These are phyloP conservation scores for Diaporthe sp. DNA, from an alignment of 2,329 filamentous ascomycete genomes.

Conservation along the genomic window DNA sequence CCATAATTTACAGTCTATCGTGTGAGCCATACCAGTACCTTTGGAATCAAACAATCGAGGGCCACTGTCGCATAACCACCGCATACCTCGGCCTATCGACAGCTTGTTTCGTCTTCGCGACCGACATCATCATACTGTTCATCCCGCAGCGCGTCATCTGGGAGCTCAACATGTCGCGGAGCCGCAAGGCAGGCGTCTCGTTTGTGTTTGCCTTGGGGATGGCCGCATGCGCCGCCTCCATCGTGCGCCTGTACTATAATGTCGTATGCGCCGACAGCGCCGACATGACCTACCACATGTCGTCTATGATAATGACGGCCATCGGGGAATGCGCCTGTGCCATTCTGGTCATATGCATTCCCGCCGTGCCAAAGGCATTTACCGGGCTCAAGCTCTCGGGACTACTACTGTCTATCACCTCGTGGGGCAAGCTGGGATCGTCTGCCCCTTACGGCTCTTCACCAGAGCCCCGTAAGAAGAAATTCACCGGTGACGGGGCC, in stretches of 20 bases:
- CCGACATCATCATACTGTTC: slow-evolving; percentile 8
- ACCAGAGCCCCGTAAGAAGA: not conserved
- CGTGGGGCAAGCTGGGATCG: not conserved
- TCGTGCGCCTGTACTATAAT: not conserved
- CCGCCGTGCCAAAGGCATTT: not conserved
- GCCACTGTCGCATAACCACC: slow-evolving; percentile 2
- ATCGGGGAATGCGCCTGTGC: not conserved
- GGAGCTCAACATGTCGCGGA: slow-evolving; percentile 9
- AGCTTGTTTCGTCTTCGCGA: not conserved
- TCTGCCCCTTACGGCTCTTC: not conserved
- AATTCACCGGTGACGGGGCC: too few relatives aligned
- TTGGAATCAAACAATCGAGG: not conserved
- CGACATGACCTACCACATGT: not conserved
- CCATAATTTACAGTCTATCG: not conserved
- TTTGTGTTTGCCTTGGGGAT: not conserved
- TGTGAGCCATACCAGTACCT: not conserved
- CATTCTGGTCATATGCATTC: not conserved
- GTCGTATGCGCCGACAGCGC: not conserved
- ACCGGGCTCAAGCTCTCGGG: not conserved
- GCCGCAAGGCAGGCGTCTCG: not conserved
- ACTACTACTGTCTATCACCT: not conserved
- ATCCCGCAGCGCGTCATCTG: slow-evolving; percentile 10
- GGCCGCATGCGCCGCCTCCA: not conserved
- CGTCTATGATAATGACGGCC: not conserved
- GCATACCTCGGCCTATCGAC: not conserved